These are phyloP conservation scores for Saccharomyces kudriavzevii DNA, from an alignment of 805 yeast species.

Conservation along the genomic window DNA sequence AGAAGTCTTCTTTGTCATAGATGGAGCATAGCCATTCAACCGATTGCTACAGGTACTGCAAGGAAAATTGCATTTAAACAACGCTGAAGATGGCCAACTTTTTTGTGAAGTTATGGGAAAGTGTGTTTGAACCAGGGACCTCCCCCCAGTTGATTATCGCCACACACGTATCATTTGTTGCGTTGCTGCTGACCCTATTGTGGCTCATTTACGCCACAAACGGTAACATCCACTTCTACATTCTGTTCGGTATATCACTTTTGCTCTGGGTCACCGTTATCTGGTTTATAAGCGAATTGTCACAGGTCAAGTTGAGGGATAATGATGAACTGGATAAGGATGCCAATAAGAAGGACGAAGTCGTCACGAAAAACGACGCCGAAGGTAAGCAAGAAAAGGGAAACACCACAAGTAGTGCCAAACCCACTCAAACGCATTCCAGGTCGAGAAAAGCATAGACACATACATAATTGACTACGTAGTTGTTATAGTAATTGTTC, in stretches of 20 bases:
- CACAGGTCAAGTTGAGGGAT: conserved; percentile 31
- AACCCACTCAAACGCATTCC: neutral
- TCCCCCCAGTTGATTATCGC: conserved; percentile 84
- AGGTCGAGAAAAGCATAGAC: conserved; percentile 8
- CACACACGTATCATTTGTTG: conserved; percentile 73
- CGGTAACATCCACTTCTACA: conserved; percentile 57
- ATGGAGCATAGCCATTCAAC: neutral
- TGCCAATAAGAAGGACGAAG: conserved; percentile 15
- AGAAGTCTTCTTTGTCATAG: neutral
- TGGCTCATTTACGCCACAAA: conserved; percentile 53
- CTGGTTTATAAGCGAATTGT: conserved; percentile 78
- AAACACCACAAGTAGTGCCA: conserved; percentile 1
- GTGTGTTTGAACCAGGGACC: conserved; percentile 87
- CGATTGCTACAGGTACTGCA: neutral
- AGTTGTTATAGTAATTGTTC: neutral
- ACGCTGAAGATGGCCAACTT: conserved; percentile 14
- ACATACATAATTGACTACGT: neutral
- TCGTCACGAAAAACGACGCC: neutral
- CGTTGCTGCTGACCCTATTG: conserved; percentile 46
- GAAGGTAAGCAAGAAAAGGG: neutral
- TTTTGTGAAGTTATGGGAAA: conserved; percentile 67
- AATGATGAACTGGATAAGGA: conserved; percentile 26
- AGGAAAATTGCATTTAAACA: neutral
- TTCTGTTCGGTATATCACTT: conserved; percentile 47
- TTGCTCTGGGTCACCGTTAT: conserved; percentile 71